These are phyloP conservation scores for Phanerochaete carnosa DNA, from an alignment of 768 basidiomycete species.

Conservation along the genomic window DNA sequence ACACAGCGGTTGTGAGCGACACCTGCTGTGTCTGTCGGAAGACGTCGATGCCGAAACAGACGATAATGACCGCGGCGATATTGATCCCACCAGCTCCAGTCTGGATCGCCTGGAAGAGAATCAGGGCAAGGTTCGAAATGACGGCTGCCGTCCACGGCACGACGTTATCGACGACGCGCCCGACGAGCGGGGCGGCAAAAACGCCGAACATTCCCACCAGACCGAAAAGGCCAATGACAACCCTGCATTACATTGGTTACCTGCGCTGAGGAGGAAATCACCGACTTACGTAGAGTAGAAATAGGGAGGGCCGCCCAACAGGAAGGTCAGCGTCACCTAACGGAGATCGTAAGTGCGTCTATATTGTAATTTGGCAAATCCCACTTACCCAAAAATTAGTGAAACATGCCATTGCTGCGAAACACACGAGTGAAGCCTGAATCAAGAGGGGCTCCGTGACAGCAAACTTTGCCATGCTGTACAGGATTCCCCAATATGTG, in stretches of 20 bases:
- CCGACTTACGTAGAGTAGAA: constrained; percentile 58
- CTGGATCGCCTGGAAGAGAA: constrained; percentile 57
- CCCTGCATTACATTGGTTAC: constrained; percentile 15
- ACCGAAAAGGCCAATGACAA: constrained; percentile 44
- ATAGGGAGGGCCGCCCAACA: constrained; percentile 71
- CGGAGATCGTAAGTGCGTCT: background rate
- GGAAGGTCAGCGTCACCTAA: constrained; percentile 27
- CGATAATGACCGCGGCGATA: constrained; percentile 64
- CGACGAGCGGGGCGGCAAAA: constrained; percentile 60
- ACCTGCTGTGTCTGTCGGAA: constrained; percentile 70
- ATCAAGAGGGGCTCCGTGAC: constrained; percentile 78
- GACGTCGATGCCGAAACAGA: constrained; percentile 63
- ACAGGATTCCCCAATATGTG: constrained; percentile 65
- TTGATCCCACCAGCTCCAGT: constrained; percentile 63
- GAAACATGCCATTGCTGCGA: constrained; percentile 58
- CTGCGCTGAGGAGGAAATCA: background rate
- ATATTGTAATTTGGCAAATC: background rate
- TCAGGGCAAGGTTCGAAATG: constrained; percentile 40
- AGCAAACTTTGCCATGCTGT: constrained; percentile 73
- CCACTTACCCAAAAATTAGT: constrained; percentile 48
- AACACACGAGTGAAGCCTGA: constrained; percentile 57
- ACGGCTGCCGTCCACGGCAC: constrained; percentile 75
- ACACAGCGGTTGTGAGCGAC: constrained; percentile 55
- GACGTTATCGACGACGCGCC: constrained; percentile 60
- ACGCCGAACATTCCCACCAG: constrained; percentile 57